Percentiles rank a stretch among this genome's conserved stretches.
Conservation (phyloP, 352 stramenopile genomes). For the Thraustochytrium striatum region DNA sequence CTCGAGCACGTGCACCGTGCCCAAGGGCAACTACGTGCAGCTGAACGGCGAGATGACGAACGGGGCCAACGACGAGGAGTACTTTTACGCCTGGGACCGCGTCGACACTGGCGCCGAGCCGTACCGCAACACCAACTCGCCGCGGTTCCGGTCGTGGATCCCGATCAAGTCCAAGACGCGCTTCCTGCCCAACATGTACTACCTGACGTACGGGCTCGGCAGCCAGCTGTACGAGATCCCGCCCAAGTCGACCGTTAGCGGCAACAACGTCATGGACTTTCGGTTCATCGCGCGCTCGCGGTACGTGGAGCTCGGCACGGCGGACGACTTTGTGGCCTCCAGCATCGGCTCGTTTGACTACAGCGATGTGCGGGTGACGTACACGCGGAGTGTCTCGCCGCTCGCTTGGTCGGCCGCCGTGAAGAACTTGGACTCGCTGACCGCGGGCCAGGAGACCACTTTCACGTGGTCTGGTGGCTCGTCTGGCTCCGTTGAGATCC, state of each 20-base stretch:
- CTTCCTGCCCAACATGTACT: constrained; percentile 38
- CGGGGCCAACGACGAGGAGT: too few species aligned
- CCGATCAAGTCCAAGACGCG: constrained; percentile 22
- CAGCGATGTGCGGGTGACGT: neutral
- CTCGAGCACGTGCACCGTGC: neutral
- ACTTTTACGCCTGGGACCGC: constrained; percentile 39
- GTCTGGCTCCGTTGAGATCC: too few species aligned
- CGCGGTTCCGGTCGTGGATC: constrained; percentile 13
- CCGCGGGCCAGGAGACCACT: neutral
- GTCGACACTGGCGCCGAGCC: constrained; percentile 11
- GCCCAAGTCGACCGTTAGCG: neutral
- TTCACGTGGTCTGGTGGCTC: too few species aligned
- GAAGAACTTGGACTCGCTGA: too few species aligned
- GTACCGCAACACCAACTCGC: neutral
- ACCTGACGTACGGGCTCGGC: neutral
- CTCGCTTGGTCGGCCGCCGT: neutral
- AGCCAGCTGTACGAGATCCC: neutral
- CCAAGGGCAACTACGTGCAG: constrained; percentile 27
- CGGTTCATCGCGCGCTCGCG: constrained; percentile 3
- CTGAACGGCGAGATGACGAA: neutral
- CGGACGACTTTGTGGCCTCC: too few species aligned
- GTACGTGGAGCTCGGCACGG: too few species aligned
- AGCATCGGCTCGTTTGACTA: constrained; percentile 12
- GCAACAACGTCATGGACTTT: constrained; percentile 28
- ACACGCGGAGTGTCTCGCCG: neutral